Base-by-base conservation (phyloP, 768 basidiomycete genomes). In the Hortiboletus flavorubellus region DNA sequence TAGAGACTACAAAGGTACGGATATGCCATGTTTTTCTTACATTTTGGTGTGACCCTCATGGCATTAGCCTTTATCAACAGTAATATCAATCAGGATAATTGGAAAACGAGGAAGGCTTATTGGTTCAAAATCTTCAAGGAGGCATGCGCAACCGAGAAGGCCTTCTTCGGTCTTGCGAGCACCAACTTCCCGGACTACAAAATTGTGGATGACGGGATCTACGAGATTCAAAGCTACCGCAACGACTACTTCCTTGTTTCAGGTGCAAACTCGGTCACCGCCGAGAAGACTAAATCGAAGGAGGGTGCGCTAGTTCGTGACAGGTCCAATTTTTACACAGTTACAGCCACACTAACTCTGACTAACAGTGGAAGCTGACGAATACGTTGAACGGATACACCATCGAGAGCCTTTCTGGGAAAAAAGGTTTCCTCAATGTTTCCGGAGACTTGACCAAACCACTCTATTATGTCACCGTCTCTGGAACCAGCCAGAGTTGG, bases 161-260 rank as follows among this genome's bases (percentile, higher is more conserved):
- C 12, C 21, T 38, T 55, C 16, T 18, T 53, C 11, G 29, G 14
- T 15, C 54, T 55, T 18, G 54, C 26, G 14, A 33, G 3, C 15
- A 11, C 54, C 18, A 3, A 9, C 8, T 45, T 55, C 7, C 33
- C 53, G 2, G 21, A 44, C 8, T 55, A 55, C 37, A 18, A 55
- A 4, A 33, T 55, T 31, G 54, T 55, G 16, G 18, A 2, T 10
- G 2, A 39, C 12, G 43, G 53, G 30, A 4, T 5, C 9, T 56
- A 55, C 53, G 46, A 21, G 37, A 55, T 55, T 26, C 55, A 44
- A 2, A 56, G 33, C 38, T 56, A 56, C 38, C 15, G 31, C 26
- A 2, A 4, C 2, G 41, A 56, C 5, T 15, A 34, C 15, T 56
- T 30, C 23, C 55, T 56, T 11, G 29, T 10, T 29, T 8, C 18